Conservation (phyloP, 2,329 filamentous ascomycete species). For the Graphium sp. region DNA sequence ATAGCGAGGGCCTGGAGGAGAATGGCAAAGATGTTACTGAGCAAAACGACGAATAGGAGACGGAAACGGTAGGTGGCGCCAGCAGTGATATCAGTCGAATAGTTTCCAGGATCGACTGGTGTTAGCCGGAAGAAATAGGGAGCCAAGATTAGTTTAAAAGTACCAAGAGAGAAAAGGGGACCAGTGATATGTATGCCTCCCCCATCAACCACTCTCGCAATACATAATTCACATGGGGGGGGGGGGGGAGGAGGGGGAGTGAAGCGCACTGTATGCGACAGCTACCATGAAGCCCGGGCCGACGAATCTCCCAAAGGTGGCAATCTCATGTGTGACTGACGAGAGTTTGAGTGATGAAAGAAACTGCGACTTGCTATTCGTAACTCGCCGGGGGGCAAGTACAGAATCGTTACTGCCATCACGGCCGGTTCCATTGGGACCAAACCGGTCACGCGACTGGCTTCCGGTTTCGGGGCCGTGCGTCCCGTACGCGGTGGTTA, state of each 20-base stretch:
- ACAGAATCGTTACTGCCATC: too few relatives aligned
- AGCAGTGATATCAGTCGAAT: conserved; percentile 52
- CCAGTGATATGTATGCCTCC: conserved; percentile 9
- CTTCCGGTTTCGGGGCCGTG: too few relatives aligned
- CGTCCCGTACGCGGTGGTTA: too few relatives aligned
- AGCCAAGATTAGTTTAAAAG: background rate
- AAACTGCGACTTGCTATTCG: too few relatives aligned
- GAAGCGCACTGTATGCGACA: conserved; percentile 41
- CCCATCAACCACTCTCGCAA: too few relatives aligned
- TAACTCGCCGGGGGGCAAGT: too few relatives aligned
- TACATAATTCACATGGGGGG: too few relatives aligned
- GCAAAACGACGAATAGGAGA: conserved; percentile 50
- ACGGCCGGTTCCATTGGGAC: too few relatives aligned
- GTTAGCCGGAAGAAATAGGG: background rate
- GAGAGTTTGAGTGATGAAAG: too few relatives aligned
- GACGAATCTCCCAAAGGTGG: conserved; percentile 20
- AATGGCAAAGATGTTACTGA: conserved; percentile 56
- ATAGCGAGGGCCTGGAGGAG: conserved; percentile 52
- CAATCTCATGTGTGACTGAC: background rate
- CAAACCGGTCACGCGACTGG: too few relatives aligned
- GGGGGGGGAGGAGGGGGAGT: too few relatives aligned
- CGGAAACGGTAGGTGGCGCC: conserved; percentile 48
- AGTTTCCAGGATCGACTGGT: conserved; percentile 45
- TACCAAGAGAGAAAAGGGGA: background rate
- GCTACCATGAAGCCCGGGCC: conserved; percentile 52